Percentiles rank a stretch among this genome's conserved stretches.
These are phyloP conservation scores for Eutrema japonicum DNA, from an alignment of 345 rosid genomes.

Conservation along the genomic window DNA sequence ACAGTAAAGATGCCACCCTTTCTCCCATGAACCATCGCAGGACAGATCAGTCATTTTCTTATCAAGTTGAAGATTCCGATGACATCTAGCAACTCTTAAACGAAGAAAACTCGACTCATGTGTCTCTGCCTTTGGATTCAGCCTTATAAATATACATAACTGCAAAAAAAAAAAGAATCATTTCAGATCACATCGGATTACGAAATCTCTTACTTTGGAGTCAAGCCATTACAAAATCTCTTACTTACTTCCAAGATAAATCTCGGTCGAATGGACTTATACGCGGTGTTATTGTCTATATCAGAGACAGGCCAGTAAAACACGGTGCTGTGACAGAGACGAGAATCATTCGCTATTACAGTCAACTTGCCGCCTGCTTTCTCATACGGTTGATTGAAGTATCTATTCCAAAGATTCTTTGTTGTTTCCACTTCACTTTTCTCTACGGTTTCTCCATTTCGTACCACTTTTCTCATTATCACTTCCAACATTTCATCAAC, in stretches of 20 bases:
- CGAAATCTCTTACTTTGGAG: background rate
- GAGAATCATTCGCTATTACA: constrained; percentile 39
- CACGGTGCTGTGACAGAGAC: constrained; percentile 43
- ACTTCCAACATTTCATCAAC: constrained; percentile 59
- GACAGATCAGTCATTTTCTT: constrained; percentile 50
- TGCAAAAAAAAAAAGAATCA: constrained; percentile 27
- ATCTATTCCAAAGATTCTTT: constrained; percentile 62
- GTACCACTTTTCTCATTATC: constrained; percentile 48
- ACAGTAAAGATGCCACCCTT: constrained; percentile 70
- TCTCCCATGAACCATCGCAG: constrained; percentile 57
- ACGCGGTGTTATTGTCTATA: constrained; percentile 64
- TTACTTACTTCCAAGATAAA: constrained; percentile 71
- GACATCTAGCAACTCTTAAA: constrained; percentile 63
- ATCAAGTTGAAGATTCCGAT: constrained; percentile 70
- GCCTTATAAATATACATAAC: constrained; percentile 66
- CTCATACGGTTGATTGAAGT: constrained; percentile 77
- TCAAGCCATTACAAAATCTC: constrained; percentile 1
- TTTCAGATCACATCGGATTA: background rate
- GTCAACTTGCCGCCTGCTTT: constrained; percentile 73
- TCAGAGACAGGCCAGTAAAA: constrained; percentile 76
- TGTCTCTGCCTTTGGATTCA: constrained; percentile 47
- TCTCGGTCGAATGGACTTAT: constrained; percentile 75
- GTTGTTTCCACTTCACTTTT: constrained; percentile 57
- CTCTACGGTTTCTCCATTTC: constrained; percentile 55
- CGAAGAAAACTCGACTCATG: constrained; percentile 55